Evolutionary conservation across 768 basidiomycete genomes (phyloP), one percentile per base, ranked within the genome.

Genomic region (Rhizopogon salebrosus): DNA sequence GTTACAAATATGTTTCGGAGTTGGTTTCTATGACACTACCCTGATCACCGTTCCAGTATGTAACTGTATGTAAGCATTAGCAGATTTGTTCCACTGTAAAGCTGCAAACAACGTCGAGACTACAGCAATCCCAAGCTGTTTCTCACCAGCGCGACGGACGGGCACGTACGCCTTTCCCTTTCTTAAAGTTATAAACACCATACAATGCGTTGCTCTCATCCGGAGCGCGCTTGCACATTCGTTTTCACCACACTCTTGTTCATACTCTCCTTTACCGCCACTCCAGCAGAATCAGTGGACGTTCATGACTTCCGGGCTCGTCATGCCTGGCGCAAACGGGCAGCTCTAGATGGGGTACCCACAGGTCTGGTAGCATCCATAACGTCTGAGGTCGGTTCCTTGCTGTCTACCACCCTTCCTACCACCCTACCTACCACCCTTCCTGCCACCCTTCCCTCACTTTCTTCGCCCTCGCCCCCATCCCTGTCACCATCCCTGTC

Each of bases 181-280:
- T 46, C 18, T 34, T 46, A 34, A n/a, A n/a, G n/a, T 16, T 26
- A 18, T 29, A 3, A 23, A 8, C 45, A 34, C 31, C 14, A 34
- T 34, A 46, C 20, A 8, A 46, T 46, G 45, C 45, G 45, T 46
- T 46, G 45, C 31, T 46, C 45, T 23, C 45, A 23, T 23, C 14
- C 20, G 6, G 45, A 34, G 36, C 51, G 40, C 48, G 39, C 20
- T 40, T 16, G 29, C 29, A 48, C 57, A 49, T 26, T 58, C 57
- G 14, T 58, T 58, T 58, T 29, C 22, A 42, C 36, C 6, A 55
- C 54, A 38, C 23, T 56, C 51, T 9, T 58, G 42, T 53, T 43
- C 48, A 11, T 49, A 52, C 54, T 58, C 18, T 48, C 45, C 9
- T 53, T 53, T 29, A 39, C 38, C 20, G 18, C 50, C 31, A 20